Base-by-base conservation (phyloP, 176 grass and related monocot genomes). In the Olyra latifolia region DNA sequence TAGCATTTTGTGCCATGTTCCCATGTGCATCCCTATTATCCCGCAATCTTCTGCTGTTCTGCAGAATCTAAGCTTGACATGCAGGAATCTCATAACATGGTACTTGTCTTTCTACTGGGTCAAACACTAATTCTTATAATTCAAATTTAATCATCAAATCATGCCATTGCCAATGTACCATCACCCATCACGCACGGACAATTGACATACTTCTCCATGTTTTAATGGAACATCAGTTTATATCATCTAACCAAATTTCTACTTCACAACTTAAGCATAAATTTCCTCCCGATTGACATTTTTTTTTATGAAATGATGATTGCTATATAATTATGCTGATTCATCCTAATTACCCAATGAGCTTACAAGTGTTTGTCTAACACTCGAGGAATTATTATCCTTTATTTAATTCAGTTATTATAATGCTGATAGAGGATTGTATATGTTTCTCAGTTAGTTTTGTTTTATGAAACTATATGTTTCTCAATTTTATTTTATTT, bases 61-160 rank as follows among this genome's bases (percentile, higher is more conserved):
- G 39, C 24, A 28, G 35, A 71, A 84, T 80, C 53, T 88, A 62
- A 84, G 9, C 10, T 75, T 79, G 61, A 50, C 53, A 80, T 62
- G 16, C 46, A 80, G 39, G 35, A 68, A 77, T 55, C 66, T 77
- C 3, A 12, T 58, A 83, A 42, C 66, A 77, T 82, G 86, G 48
- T 71, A 45, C 24, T 12, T 65, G 10, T 62, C 56, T 78, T 72
- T 71, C 4, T 80, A 39, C 27, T 45, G 39, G 35, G 46, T 45
- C 58, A 32, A 80, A n/a, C 40, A 54, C 24, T 61, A 24, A 54
- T 62, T 61, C 39, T 53, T 74, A 62, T 74, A 49, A 43, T 30
- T 10, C 35, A 17, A 13, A 67, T 35, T 2, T 14, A 68, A 47
- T 75, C 13, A 27, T 35, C 4, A 10, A 68, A 47, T 75, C 9